Conservation (phyloP, 768 basidiomycete species). For the Boletus sensibilis region DNA sequence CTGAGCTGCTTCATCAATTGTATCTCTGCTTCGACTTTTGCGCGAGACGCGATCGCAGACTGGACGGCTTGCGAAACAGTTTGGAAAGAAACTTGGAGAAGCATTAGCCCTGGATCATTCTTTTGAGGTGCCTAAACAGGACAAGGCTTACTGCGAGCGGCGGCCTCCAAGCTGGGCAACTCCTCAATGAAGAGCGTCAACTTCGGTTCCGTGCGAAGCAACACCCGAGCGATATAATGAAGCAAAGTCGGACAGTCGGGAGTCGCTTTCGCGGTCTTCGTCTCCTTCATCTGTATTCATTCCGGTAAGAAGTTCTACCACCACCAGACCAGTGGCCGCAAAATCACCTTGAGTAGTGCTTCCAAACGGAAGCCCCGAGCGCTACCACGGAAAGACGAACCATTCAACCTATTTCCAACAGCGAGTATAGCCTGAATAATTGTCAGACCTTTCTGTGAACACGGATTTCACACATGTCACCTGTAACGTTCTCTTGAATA, state of each 20-base stretch:
- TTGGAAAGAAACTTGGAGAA: conserved; percentile 66
- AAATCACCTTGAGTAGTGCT: conserved; percentile 72
- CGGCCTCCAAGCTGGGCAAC: conserved; percentile 76
- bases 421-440: conserved; percentile 58
- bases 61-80: conserved; percentile 59
- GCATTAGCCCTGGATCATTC: background rate
- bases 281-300: conserved; percentile 70
- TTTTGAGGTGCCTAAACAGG: background rate
- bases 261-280: conserved; percentile 67
- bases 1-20: conserved; percentile 36
- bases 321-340: background rate
- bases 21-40: conserved; percentile 59
- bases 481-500: conserved; percentile 70
- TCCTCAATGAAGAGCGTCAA: conserved; percentile 77
- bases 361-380: conserved; percentile 86
- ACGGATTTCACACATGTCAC: conserved; percentile 32
- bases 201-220: conserved; percentile 64
- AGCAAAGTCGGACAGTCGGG: conserved; percentile 83
- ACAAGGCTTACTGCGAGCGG: conserved; percentile 62
- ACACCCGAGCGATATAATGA: conserved; percentile 80
- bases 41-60: conserved; percentile 53
- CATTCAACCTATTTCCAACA: conserved; percentile 83
- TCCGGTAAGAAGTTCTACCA: background rate
- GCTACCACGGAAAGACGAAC: conserved; percentile 76
- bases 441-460: background rate